phyloP scores from a whole-genome alignment of 768 basidiomycete species.

The Rhizopogon vulgaris region DNA sequence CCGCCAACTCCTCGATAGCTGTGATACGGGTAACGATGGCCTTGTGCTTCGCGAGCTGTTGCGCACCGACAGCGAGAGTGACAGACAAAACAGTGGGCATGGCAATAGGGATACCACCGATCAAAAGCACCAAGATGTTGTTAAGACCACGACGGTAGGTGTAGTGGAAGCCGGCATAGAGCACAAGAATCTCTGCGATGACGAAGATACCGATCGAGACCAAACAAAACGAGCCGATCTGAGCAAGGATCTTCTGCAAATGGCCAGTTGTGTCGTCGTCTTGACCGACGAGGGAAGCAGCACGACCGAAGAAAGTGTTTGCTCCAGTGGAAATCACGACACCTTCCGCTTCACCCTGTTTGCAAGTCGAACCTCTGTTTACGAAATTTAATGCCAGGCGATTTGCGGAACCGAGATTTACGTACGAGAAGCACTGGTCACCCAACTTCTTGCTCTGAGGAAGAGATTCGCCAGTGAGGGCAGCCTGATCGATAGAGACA shows the following conservation, averaged over 20 bases:
- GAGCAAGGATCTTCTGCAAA: conserved; percentile 96
- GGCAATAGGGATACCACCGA: conserved; percentile 99
- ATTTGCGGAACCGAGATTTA: conserved; percentile 16
- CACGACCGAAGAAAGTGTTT: conserved; percentile 99
- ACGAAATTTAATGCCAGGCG: conserved; percentile 1
- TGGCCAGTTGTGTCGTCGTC: conserved; percentile 98
- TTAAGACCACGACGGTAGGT: conserved; percentile 90
- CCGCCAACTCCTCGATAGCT: conserved; percentile 96
- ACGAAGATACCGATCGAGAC: conserved; percentile 96
- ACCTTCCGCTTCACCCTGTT: conserved; percentile 98
- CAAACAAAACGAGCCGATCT: conserved; percentile 96
- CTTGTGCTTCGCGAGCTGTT: conserved; percentile 98
- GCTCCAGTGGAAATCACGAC: conserved; percentile 97
- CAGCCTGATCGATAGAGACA: conserved; percentile 97
- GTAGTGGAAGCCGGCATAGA: conserved; percentile 91
- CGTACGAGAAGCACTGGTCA: conserved; percentile 97
- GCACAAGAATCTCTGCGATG: conserved; percentile 85
- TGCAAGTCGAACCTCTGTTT: conserved; percentile 88
- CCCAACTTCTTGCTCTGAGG: conserved; percentile 88
- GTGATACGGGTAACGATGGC: conserved; percentile 99
- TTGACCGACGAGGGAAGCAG: conserved; percentile 93
- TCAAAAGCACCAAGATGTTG: conserved; percentile 97
- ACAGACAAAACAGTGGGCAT: conserved; percentile 99
- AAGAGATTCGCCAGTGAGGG: conserved; percentile 94
- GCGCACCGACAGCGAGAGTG: conserved; percentile 97